Percentiles rank a stretch among this genome's conserved stretches.
Conservation (phyloP, 257 asterid genomes). For the Salvia splendens region DNA sequence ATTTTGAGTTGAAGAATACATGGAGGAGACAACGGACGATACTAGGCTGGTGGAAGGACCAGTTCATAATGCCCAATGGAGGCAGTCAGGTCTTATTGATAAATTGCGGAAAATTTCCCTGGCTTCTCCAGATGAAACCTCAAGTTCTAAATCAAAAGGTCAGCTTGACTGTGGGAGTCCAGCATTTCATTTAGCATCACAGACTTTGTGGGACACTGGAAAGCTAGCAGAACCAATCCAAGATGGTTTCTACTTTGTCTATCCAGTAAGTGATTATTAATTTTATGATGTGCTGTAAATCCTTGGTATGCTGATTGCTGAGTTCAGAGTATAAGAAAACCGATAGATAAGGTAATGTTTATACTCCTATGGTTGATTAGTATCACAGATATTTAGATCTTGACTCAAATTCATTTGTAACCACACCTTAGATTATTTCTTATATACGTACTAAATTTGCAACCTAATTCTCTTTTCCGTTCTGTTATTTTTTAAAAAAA, state of each 20-base stretch:
- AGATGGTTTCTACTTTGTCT: slow-evolving; percentile 86
- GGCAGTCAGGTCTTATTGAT: slow-evolving; percentile 61
- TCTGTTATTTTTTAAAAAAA: not conserved
- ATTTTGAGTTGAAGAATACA: slow-evolving; percentile 51
- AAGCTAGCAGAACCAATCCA: slow-evolving; percentile 75
- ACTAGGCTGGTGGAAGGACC: slow-evolving; percentile 46
- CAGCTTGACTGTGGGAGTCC: slow-evolving; percentile 50
- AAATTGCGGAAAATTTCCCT: slow-evolving; percentile 61
- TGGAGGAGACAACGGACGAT: slow-evolving; percentile 67
- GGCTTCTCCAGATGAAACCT: slow-evolving; percentile 51
- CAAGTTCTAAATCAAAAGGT: slow-evolving; percentile 45
- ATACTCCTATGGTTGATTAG: no score
- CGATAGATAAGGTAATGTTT: not conserved
- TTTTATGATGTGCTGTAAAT: slow-evolving; percentile 8
- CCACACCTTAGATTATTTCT: not conserved
- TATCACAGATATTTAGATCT: not conserved
- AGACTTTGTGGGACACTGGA: slow-evolving; percentile 87
- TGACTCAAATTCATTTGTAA: not conserved
- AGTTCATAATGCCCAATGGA: slow-evolving; percentile 59
- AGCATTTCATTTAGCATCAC: slow-evolving; percentile 64
- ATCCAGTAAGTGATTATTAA: slow-evolving; percentile 57
- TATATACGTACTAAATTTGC: not conserved
- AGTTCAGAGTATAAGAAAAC: slow-evolving; percentile 2
- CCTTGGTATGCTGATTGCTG: slow-evolving; percentile 1
- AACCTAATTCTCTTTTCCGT: not conserved